Evolutionary conservation across 2,329 filamentous ascomycete genomes (phyloP), one percentile per base, ranked within the genome.

Genomic region (Endocalyx cinctus): DNA sequence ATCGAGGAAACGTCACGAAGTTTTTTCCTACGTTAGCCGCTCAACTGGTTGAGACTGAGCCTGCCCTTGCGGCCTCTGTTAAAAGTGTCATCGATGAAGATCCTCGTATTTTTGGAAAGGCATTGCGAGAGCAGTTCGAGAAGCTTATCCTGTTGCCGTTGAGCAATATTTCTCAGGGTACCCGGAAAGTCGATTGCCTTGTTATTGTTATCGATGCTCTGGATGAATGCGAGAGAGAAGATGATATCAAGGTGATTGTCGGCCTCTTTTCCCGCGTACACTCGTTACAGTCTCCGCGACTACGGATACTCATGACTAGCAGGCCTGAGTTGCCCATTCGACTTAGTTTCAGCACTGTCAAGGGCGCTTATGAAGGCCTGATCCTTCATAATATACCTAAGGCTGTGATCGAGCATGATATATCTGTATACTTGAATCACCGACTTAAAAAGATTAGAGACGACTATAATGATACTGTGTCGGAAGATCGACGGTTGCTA

Each of bases 271-370:
- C 48, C n/a, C 33, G 42, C 18, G 25, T 38, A 11, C 37, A 46
- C 12, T 3, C 23, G 8, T 7, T 43, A 15, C 35, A 19, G 33
- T 42, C 36, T 18, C 18, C 45, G 12, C 32, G 28, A 16, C 27
- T 65, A 6, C 54, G 48, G 29, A 33, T 63, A 2, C 64, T 70
- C 17, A 13, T 70, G 0, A 69, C 65, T 0, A 69, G 64, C 27
- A 50, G 66, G 10, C 66, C 65, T 0, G 59, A 69, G 15, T 33
- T 63, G 2, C 53, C 55, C 0, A 53, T 67, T 15, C 55, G 59
- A 0, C 43, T 61, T 10, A 56, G 59, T 0, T 68, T 71, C 23
- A 34, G 34, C 0, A 8, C 43, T 2, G 45, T 62, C 5, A 11
- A 43, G 3, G 51, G 48, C 23, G 50, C 22, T 1, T 56, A 51